Conservation (phyloP, 2,329 filamentous ascomycete species). For the Colletotrichum nymphaeae region DNA sequence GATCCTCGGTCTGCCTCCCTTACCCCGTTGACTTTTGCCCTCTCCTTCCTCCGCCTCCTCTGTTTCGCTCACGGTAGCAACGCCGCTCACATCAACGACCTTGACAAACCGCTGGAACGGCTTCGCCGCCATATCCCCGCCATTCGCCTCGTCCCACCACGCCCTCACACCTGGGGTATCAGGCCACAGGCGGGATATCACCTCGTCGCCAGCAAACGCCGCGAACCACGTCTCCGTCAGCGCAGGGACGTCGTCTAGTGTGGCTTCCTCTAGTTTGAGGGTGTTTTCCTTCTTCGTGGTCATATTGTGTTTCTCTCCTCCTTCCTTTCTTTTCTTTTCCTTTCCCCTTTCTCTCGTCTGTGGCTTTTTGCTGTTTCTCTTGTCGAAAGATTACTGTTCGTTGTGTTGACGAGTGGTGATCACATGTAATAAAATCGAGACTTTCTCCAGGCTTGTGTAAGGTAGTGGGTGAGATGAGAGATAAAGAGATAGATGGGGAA, state of each 20-base stretch:
- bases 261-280: not conserved
- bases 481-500: not conserved
- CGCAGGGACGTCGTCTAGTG: constrained; percentile 11
- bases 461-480: not conserved
- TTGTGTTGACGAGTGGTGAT: no score
- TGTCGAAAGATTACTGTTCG: no score
- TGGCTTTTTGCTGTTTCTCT: no score
- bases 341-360: not conserved
- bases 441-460: no score
- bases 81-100: constrained; percentile 6
- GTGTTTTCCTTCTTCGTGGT: not conserved
- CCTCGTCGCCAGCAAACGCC: constrained; percentile 24
- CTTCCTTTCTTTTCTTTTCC: not conserved
- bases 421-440: no score
- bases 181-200: constrained; percentile 22
- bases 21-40: not conserved
- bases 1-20: constrained; percentile 2
- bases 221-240: constrained; percentile 34
- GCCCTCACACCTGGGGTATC: constrained; percentile 24
- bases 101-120: constrained; percentile 29
- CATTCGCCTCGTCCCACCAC: constrained; percentile 33
- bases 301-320: not conserved
- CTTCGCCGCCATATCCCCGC: constrained; percentile 19
- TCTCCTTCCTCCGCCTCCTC: no score
- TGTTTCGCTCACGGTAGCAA: no score